phyloP scores from a whole-genome alignment of 139 green algal species.

The Eudorina sp. region DNA sequence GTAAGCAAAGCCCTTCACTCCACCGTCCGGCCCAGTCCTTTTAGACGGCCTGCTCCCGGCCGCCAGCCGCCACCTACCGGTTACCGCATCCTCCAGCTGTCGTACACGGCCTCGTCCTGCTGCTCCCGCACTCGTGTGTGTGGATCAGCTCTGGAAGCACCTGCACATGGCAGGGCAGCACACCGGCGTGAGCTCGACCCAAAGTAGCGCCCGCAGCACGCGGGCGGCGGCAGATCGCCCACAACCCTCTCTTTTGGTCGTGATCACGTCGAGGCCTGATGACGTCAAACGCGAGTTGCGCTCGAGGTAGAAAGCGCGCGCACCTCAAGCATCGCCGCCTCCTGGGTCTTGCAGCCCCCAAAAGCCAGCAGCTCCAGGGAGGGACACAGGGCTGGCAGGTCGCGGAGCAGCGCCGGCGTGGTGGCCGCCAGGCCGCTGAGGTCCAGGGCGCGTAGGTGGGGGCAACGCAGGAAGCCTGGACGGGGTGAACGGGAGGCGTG shows the following conservation, averaged over 20 bases:
- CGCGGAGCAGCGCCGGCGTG: not conserved
- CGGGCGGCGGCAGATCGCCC: not conserved
- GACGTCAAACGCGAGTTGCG: not conserved
- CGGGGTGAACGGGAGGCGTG: too few species aligned
- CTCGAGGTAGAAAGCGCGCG: not conserved
- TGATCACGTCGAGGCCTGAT: too few species aligned
- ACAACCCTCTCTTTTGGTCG: not conserved
- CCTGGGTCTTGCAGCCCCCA: not conserved
- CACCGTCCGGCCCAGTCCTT: too few species aligned
- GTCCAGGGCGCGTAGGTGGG: slow-evolving; percentile 7
- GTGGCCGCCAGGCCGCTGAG: not conserved
- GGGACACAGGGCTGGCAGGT: slow-evolving; percentile 1
- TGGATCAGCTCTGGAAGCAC: slow-evolving; percentile 15
- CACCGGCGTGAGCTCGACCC: not conserved
- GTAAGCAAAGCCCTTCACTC: not conserved
- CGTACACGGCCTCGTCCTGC: not conserved
- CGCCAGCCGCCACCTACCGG: not conserved
- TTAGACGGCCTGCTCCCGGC: too few species aligned
- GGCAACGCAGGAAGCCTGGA: slow-evolving; percentile 17
- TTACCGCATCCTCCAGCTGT: slow-evolving; percentile 31
- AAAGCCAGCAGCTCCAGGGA: slow-evolving; percentile 31
- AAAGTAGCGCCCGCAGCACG: too few species aligned
- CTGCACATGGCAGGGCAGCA: not conserved
- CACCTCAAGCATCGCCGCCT: slow-evolving; percentile 24
- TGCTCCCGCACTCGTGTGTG: not conserved